Evolutionary conservation across 2,329 filamentous ascomycete genomes (phyloP).

Genomic region (Fusarium dimerum): DNA sequence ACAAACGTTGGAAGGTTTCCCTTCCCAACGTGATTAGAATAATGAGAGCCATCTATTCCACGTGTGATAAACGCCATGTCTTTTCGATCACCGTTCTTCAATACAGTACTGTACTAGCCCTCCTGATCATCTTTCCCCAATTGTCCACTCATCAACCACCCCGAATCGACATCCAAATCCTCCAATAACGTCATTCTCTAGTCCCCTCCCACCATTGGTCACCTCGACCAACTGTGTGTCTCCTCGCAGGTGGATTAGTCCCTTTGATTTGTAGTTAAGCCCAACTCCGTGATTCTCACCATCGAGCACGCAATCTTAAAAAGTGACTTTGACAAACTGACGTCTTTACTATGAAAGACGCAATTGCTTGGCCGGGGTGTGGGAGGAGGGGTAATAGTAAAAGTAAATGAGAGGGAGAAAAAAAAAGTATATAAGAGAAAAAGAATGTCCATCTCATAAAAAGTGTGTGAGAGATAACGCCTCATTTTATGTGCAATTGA

Average conservation of each 20-base stretch:
- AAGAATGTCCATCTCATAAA: background rate
- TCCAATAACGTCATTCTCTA: constrained; percentile 14
- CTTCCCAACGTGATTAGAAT: too few species aligned
- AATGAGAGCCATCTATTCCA: too few species aligned
- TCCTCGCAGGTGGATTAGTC: constrained; percentile 5
- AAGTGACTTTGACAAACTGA: constrained; percentile 6
- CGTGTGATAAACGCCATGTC: too few species aligned
- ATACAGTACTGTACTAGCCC: too few species aligned
- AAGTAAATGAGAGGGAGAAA: constrained; percentile 1
- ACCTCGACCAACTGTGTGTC: background rate
- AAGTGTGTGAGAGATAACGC: background rate
- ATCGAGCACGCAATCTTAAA: constrained; percentile 28
- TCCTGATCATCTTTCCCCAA: too few species aligned
- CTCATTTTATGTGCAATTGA: constrained; percentile 4
- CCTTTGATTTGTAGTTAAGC: constrained; percentile 14
- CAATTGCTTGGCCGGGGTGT: constrained; percentile 23
- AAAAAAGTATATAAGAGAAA: constrained; percentile 17
- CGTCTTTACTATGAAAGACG: constrained; percentile 15
- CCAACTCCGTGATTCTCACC: constrained; percentile 30
- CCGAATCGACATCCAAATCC: background rate
- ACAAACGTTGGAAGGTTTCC: too few species aligned
- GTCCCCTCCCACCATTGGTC: constrained; percentile 8
- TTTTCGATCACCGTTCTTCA: too few species aligned
- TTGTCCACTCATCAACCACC: too few species aligned
- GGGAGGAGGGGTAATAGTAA: constrained; percentile 16